Conservation (phyloP, 2,329 filamentous ascomycete species). For the Fusarium sp. region DNA sequence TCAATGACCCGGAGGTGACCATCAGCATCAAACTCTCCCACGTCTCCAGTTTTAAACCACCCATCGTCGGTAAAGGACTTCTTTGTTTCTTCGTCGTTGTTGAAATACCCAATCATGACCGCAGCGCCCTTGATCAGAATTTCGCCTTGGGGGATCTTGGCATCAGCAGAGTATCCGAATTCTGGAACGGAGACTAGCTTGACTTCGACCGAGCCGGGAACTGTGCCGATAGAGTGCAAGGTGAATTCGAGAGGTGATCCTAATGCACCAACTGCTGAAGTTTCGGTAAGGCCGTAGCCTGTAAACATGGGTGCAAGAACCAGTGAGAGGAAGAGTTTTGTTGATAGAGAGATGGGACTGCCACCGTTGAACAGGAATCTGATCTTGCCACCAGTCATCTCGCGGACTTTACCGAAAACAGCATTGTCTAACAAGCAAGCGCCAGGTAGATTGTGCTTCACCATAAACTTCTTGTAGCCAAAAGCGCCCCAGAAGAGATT, state of each 20-base stretch:
- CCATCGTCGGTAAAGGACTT: conserved; percentile 83
- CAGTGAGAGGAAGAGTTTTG: conserved; percentile 89
- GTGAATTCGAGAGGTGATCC: conserved; percentile 89
- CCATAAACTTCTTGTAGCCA: conserved; percentile 69
- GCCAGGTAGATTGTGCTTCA: conserved; percentile 72
- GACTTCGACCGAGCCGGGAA: conserved; percentile 82
- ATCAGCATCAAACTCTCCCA: conserved; percentile 85
- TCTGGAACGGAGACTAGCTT: conserved; percentile 93
- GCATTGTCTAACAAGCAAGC: conserved; percentile 80
- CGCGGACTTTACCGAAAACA: conserved; percentile 91
- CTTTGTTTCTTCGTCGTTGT: conserved; percentile 86
- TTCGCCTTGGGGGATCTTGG: conserved; percentile 87
- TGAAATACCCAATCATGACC: conserved; percentile 82
- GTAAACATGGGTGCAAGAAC: conserved; percentile 93
- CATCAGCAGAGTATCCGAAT: conserved; percentile 81
- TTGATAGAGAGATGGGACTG: conserved; percentile 89
- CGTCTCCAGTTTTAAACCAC: conserved; percentile 97
- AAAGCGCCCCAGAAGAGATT: conserved; percentile 82
- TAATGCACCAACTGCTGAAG: conserved; percentile 81
- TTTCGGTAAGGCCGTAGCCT: conserved; percentile 96
- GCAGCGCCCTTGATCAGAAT: conserved; percentile 85
- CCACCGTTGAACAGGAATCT: conserved; percentile 94
- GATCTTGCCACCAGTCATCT: conserved; percentile 87
- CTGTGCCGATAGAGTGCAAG: conserved; percentile 78
- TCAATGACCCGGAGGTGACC: conserved; percentile 91